Evolutionary conservation across 208 protist species (phyloP), one percentile per base, ranked within the genome.

Genomic region (Trypanosomatidae sp.): DNA sequence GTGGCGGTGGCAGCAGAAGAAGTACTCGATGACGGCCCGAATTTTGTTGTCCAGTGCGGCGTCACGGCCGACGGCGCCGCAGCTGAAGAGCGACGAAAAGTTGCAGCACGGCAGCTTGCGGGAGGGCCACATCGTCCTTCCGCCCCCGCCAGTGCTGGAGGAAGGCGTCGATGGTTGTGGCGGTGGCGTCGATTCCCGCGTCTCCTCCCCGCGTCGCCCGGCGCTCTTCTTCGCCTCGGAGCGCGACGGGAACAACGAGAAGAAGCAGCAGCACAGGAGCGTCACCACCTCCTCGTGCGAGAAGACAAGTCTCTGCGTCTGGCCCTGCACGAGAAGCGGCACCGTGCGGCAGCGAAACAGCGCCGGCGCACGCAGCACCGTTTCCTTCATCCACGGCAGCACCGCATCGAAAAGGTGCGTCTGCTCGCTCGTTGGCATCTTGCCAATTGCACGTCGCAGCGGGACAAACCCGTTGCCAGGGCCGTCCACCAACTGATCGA

Each of bases 1-100:
- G 44, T 56, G 36, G 66, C 71, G 43, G 19, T 73, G 60, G 49
- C 81, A 87, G 22, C 30, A 53, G 33, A 82, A 73, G 52, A 91
- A 92, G 76, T 89, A 92, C 66, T 85, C 64, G 28, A 92, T 70
- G n/a, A 92, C n/a, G 52, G 77, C 85, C 84, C 82, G 81, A n/a
- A 90, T 85, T 62, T 92, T 92, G 62, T 74, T 69, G 13, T 67
- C 75, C 1, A 83, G 82, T 67, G 46, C 74, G 69, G 80, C 76
- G 52, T 76, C 50, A 19, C 79, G 69, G 25, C 39, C 53, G 17
- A 50, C 39, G 6, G 41, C 47, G 47, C 33, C 56, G 30, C 62
- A 62, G 56, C 69, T 71, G 60, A 92, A 87, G 56, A 90, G 77
- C 1, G 76, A 81, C 28, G 84, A 76, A 72, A 89, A 91, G 62